Evolutionary conservation across 352 stramenopile species (phyloP), one percentile per base, ranked within the genome.

Genomic region (Globisporangium nunn): DNA sequence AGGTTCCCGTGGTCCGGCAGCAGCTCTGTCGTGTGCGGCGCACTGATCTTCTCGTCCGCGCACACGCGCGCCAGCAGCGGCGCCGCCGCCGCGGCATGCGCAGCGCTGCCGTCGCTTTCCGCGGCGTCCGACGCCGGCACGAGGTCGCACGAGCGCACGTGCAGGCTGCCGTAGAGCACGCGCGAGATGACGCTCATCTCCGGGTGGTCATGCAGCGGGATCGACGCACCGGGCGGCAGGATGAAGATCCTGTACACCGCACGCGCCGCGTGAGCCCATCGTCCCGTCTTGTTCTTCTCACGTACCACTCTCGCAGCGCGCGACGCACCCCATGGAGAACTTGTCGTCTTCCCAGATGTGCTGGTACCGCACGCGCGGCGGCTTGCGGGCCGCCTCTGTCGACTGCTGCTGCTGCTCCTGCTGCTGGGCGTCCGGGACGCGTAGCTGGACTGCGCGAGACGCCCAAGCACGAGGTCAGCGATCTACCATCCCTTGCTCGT

Each of bases 111-210:
- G 39, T 43, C 47, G 12, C 37, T 14, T 14, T 28, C 47, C 6
- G 11, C 17, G 1, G 43, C 54, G 5, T 33, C 48, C 7, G 33
- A 54, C 14, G 48, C 50, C 30, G 53, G 23, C 7, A 85, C 59
- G 17, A 91, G 60, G 49, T 91, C 80, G 54, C 72, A 94, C 28
- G 81, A 72, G 44, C 70, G 79, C 43, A 90, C 63, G 54, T 82
- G 72, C 43, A 92, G 60, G 8, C 69, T 71, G 11, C 84, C 84
- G 53, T 94, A 92, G 33, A 94, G 70, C 54, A 94, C 64, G 45
- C 84, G 79, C 35, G 84, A 91, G 58, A 94, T 77, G 30, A 94
- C 84, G 60, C 69, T 90, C 84, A 94, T 94, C 18, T 83, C 71
- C 31, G 84, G 84, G 56, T 94, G 84, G 65, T 94, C 78, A 54